Evolutionary conservation across 2,329 filamentous ascomycete species (phyloP).

Genomic region (Shiraia sp.): DNA sequence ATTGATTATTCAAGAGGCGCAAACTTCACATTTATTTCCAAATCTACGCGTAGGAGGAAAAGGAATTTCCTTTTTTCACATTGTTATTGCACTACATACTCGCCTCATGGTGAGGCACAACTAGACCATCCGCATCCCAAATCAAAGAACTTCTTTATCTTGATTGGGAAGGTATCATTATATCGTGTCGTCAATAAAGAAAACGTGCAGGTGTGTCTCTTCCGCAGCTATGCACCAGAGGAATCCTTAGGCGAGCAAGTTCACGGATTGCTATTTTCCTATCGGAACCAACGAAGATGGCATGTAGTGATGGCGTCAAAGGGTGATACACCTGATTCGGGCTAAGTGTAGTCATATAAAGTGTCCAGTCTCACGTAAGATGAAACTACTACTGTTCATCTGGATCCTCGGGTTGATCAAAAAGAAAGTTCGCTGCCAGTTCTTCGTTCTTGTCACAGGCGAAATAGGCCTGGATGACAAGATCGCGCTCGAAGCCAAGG

Average conservation of each 20-base stretch:
- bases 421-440: slow-evolving; percentile 95
- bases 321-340: slow-evolving; percentile 19
- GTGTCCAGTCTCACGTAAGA: slow-evolving; percentile 14
- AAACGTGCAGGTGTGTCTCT: slow-evolving; percentile 4
- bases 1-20: too few relatives aligned
- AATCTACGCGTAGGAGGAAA: neutral
- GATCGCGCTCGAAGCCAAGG: slow-evolving; percentile 88
- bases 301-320: slow-evolving; percentile 28
- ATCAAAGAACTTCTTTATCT: slow-evolving; percentile 7
- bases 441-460: slow-evolving; percentile 99
- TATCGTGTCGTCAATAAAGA: slow-evolving; percentile 10
- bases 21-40: too few relatives aligned
- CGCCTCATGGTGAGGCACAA: neutral
- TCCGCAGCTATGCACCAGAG: slow-evolving; percentile 11
- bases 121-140: slow-evolving; percentile 7
- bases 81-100: neutral
- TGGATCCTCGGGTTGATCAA: slow-evolving; percentile 92
- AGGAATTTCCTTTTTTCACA: neutral
- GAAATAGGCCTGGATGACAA: slow-evolving; percentile 97
- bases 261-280: slow-evolving; percentile 18
- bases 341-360: slow-evolving; percentile 28
- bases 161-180: slow-evolving; percentile 19
- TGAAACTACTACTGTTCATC: slow-evolving; percentile 51
- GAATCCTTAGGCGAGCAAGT: slow-evolving; percentile 11
- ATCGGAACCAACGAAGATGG: slow-evolving; percentile 18